Base-by-base conservation (phyloP, 306 rosid genomes). In the Erythrophleum fordii region DNA sequence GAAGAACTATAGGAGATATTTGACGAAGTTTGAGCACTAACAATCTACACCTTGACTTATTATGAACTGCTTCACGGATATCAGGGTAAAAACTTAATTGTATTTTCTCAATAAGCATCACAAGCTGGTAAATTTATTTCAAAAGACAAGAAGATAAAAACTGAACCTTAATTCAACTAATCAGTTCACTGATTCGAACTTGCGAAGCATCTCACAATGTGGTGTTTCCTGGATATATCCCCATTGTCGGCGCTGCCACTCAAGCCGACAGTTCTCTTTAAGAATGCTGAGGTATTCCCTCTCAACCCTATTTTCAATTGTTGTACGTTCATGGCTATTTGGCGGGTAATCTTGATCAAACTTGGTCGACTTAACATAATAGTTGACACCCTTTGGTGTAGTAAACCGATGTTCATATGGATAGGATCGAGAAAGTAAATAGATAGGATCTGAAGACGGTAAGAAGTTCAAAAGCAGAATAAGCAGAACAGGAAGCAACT, bases 171-270 rank as follows among this genome's bases (percentile, higher is more conserved):
- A 76, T 83, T 81, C 61, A 69, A 80, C 68, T 69, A 64, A 82
- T 86, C 77, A 85, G 44, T 89, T 82, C 46, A 82, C 85, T 16
- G 71, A 6, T 39, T 90, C 85, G 72, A 87, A 95, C 88, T 75
- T 77, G 82, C 83, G 75, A 75, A 95, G 83, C 97, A 87, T 88
- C 70, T 92, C 97, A 53, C 98, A 95, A 75, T 95, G 97, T 0
- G 98, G 98, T 0, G 92, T 95, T 80, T 95, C 98, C n/a, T 86
- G 88, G 46, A 92, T 83, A 80, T 86, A 92, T 51, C 98, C 97
- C 98, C 97, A 95, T 62, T 92, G 97, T 48, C 91, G 93, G 17
- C 98, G 91, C 83, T 92, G 97, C 76, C 93, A 28, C 89, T 95
- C 97, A 11, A 89, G 87, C 73, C 91, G 87, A 73, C 97, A 93